Conservation (phyloP, 2,329 filamentous ascomycete species). For the Arachnomyces sp. region DNA sequence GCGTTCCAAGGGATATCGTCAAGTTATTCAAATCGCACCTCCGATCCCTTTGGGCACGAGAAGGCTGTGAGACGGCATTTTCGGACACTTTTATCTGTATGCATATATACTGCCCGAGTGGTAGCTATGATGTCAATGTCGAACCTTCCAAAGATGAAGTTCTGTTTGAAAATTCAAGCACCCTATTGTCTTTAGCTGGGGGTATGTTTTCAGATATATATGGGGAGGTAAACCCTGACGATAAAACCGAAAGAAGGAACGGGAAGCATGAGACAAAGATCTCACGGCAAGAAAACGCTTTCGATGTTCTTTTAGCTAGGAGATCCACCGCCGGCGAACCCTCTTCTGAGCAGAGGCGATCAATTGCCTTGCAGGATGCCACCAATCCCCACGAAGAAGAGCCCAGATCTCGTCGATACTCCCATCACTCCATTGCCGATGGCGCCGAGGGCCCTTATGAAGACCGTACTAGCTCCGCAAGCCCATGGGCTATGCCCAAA, state of each 20-base stretch:
- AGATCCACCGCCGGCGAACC: too few relatives aligned
- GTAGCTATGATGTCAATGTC: slow-evolving; percentile 55
- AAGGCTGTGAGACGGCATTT: slow-evolving; percentile 16
- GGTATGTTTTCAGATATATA: slow-evolving; percentile 38
- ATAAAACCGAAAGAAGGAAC: slow-evolving; percentile 2
- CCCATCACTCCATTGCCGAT: too few relatives aligned
- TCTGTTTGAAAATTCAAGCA: slow-evolving; percentile 44
- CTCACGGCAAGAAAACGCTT: slow-evolving; percentile 10
- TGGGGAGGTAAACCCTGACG: slow-evolving; percentile 16
- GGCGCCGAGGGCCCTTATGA: background rate
- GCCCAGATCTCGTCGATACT: background rate
- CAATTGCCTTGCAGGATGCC: too few relatives aligned
- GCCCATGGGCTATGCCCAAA: slow-evolving; percentile 32
- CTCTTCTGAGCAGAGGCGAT: too few relatives aligned
- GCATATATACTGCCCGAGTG: slow-evolving; percentile 46
- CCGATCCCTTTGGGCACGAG: slow-evolving; percentile 25
- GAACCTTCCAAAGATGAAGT: slow-evolving; percentile 59
- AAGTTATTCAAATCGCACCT: slow-evolving; percentile 45
- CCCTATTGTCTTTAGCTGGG: slow-evolving; percentile 38
- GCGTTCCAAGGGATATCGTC: slow-evolving; percentile 47
- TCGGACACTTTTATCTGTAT: slow-evolving; percentile 52
- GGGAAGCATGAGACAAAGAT: slow-evolving; percentile 12
- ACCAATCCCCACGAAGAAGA: too few relatives aligned
- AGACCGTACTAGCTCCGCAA: slow-evolving; percentile 14
- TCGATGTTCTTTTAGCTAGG: background rate